phyloP scores from a whole-genome alignment of 1,284 basidiomycete genomes.

The Gomphus bonarii region DNA sequence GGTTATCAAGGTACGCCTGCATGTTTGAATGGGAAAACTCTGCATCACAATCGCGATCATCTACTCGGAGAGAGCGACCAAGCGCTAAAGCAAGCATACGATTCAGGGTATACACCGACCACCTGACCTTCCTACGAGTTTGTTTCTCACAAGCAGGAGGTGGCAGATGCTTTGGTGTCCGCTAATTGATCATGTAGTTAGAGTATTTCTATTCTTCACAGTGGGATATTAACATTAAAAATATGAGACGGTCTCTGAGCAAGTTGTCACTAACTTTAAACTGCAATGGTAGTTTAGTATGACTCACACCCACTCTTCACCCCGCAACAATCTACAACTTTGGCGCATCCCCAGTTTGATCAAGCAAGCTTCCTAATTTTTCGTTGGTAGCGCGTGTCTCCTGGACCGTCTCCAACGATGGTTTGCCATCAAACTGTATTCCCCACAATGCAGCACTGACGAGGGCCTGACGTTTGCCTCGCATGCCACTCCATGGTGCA shows the following conservation, averaged over 20 bases:
- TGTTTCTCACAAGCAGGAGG: conserved; percentile 74
- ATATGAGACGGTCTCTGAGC: too few species aligned
- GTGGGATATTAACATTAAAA: too few species aligned
- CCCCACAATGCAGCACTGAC: conserved; percentile 7
- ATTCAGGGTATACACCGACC: conserved; percentile 82
- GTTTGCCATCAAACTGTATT: conserved; percentile 2
- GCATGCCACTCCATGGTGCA: conserved; percentile 5
- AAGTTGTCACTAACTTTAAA: too few species aligned
- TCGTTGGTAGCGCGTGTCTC: conserved; percentile 1
- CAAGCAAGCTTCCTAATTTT: background rate
- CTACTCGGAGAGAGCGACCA: conserved; percentile 70
- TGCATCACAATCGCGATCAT: conserved; percentile 74
- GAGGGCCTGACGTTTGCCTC: background rate
- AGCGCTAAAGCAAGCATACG: conserved; percentile 83
- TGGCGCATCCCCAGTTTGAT: too few species aligned
- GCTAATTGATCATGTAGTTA: conserved; percentile 32
- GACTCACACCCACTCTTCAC: too few species aligned
- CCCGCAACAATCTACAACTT: too few species aligned
- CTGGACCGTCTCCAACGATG: conserved; percentile 6
- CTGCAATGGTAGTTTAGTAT: too few species aligned
- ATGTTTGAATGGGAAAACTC: conserved; percentile 70
- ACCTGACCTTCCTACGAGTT: conserved; percentile 82
- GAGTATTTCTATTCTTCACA: background rate
- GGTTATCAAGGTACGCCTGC: conserved; percentile 58
- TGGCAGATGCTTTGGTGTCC: conserved; percentile 65